phyloP scores from a whole-genome alignment of 2,329 filamentous ascomycete genomes.

The Xylariaceae sp. region DNA sequence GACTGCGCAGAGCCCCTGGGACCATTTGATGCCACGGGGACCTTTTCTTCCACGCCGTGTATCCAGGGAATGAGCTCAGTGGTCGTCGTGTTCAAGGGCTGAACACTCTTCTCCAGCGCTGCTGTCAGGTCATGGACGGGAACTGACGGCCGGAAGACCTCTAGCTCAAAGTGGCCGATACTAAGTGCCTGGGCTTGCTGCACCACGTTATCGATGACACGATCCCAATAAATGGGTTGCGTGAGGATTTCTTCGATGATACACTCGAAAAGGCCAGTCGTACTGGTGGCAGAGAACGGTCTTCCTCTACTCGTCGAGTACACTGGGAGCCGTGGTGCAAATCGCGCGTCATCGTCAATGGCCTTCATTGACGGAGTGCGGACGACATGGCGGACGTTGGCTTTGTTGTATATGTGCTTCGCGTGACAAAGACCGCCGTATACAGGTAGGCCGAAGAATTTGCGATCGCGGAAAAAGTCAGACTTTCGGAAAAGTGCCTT shows the following conservation, averaged over 20 bases:
- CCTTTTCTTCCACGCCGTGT: background rate
- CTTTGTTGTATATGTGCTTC: conserved; percentile 34
- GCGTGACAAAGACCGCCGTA: conserved; percentile 39
- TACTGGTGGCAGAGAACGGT: conserved; percentile 24
- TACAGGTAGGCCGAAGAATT: conserved; percentile 33
- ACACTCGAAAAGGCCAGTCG: conserved; percentile 22
- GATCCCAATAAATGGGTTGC: conserved; percentile 28
- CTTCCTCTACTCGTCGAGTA: conserved; percentile 31
- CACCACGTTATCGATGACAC: conserved; percentile 23
- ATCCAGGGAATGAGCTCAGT: conserved; percentile 24
- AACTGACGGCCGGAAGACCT: conserved; percentile 28
- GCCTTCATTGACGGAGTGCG: conserved; percentile 1
- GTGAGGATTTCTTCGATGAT: conserved; percentile 32
- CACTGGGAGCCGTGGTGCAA: conserved; percentile 23
- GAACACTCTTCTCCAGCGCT: conserved; percentile 16
- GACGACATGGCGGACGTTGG: conserved; percentile 28
- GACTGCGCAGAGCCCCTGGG: conserved; percentile 1
- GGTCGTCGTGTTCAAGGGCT: background rate
- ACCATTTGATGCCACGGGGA: background rate
- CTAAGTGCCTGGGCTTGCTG: conserved; percentile 14
- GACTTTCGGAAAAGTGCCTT: conserved; percentile 27
- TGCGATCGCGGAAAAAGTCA: conserved; percentile 30
- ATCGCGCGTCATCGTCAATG: conserved; percentile 1
- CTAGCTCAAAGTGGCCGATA: conserved; percentile 17
- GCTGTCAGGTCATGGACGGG: conserved; percentile 25